A percentile compares a stretch with the other conserved stretches of the same genome.
Conservation (phyloP, 2,329 filamentous ascomycete genomes). For the Calonectria hongkongensis region DNA sequence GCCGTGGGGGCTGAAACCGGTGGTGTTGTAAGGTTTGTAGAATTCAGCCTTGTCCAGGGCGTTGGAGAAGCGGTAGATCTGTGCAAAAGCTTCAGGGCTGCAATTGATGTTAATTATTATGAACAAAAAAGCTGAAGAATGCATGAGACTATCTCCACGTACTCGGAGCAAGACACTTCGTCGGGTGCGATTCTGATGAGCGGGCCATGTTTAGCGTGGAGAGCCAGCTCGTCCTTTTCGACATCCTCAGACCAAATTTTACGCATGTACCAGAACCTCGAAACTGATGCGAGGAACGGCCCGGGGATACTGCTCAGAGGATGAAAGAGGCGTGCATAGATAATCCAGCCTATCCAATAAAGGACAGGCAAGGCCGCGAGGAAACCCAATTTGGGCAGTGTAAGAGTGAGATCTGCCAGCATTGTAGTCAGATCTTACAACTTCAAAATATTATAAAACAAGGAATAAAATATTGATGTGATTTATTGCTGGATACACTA, state of each 20-base stretch:
- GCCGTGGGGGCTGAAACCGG: conserved; percentile 9
- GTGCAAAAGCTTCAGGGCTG: conserved; percentile 24
- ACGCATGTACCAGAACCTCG: conserved; percentile 14
- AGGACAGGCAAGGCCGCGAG: conserved; percentile 3
- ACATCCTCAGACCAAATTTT: conserved; percentile 7
- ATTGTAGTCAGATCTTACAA: conserved; percentile 7
- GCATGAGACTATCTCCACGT: background rate
- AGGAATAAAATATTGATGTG: background rate
- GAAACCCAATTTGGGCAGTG: background rate
- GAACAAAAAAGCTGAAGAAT: too few species aligned
- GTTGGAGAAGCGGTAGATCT: conserved; percentile 22
- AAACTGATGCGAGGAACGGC: conserved; percentile 27
- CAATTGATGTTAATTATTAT: background rate
- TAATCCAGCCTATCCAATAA: conserved; percentile 30
- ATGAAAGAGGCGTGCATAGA: conserved; percentile 28
- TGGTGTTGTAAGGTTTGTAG: conserved; percentile 14
- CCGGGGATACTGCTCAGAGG: conserved; percentile 26
- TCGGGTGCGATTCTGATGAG: background rate
- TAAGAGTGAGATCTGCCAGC: conserved; percentile 1
- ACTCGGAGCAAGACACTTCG: conserved; percentile 8
- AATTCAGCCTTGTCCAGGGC: conserved; percentile 29
- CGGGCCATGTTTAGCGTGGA: conserved; percentile 13
- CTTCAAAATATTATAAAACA: background rate
- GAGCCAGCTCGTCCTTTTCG: conserved; percentile 8
- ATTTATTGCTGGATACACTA: background rate